phyloP scores from a whole-genome alignment of 2,329 filamentous ascomycete species.

The Aspergillus sergii region DNA sequence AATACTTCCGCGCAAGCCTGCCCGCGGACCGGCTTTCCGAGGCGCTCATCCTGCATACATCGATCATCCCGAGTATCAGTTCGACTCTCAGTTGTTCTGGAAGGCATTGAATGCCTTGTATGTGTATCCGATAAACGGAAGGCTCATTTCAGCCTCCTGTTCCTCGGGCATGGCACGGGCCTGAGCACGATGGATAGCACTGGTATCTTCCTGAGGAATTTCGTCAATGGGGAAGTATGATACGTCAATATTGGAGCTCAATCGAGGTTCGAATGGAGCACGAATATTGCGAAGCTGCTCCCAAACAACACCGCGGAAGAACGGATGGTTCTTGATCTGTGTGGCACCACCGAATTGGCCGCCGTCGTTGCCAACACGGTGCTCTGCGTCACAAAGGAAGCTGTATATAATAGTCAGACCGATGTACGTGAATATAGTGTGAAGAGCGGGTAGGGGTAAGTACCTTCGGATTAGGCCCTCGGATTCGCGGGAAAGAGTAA shows the following conservation, averaged over 20 bases:
- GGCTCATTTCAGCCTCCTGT: slow-evolving; percentile 88
- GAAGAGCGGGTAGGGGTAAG: slow-evolving; percentile 30
- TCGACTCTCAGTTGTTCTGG: slow-evolving; percentile 41
- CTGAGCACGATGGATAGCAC: slow-evolving; percentile 81
- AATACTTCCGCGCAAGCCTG: slow-evolving; percentile 36
- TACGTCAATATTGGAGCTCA: slow-evolving; percentile 91
- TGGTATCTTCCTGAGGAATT: slow-evolving; percentile 94
- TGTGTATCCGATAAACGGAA: slow-evolving; percentile 95
- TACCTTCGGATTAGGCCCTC: slow-evolving; percentile 92
- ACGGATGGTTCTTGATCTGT: slow-evolving; percentile 90
- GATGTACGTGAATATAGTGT: neutral
- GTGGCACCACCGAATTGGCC: slow-evolving; percentile 69
- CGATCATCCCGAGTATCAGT: slow-evolving; percentile 21
- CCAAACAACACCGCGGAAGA: slow-evolving; percentile 97
- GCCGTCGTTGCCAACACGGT: slow-evolving; percentile 76
- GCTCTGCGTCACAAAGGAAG: slow-evolving; percentile 90
- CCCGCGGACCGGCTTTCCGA: slow-evolving; percentile 31
- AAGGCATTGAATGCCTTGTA: slow-evolving; percentile 93
- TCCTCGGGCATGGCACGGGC: slow-evolving; percentile 72
- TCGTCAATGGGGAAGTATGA: slow-evolving; percentile 99
- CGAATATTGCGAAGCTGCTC: slow-evolving; percentile 89
- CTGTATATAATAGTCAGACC: slow-evolving; percentile 51
- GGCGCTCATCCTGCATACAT: slow-evolving; percentile 21
- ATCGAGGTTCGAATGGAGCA: slow-evolving; percentile 91
- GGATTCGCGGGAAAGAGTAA: slow-evolving; percentile 82